Conservation (phyloP, 805 yeast genomes). For the Metschnikowia henanensis region DNA sequence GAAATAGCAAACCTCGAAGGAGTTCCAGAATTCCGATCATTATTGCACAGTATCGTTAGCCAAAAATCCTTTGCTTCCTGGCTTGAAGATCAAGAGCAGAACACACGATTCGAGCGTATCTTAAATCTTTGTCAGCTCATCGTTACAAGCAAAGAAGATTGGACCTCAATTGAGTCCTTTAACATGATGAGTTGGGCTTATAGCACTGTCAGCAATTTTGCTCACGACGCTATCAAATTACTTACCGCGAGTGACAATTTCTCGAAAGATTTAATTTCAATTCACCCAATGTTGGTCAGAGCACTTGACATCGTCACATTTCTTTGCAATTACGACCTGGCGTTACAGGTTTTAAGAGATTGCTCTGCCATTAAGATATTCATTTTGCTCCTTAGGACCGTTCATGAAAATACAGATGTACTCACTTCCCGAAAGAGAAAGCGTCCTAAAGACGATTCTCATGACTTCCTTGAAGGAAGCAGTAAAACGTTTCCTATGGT, state of each 20-base stretch:
- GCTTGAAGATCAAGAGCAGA: background rate
- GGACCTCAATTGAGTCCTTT: conserved; percentile 39
- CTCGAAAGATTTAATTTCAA: conserved; percentile 7
- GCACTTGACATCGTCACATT: conserved; percentile 44
- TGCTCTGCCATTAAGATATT: conserved; percentile 38
- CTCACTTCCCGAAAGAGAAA: conserved; percentile 3
- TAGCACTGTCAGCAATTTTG: conserved; percentile 26
- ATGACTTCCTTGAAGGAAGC: background rate
- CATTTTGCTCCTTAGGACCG: conserved; percentile 35
- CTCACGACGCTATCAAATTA: conserved; percentile 15
- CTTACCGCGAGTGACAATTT: conserved; percentile 9
- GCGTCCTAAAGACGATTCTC: background rate
- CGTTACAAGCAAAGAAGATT: conserved; percentile 38
- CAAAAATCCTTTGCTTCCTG: conserved; percentile 7
- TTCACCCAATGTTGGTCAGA: conserved; percentile 22
- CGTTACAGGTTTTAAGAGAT: conserved; percentile 35
- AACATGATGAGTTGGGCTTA: conserved; percentile 44
- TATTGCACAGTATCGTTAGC: conserved; percentile 9
- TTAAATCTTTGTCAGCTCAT: conserved; percentile 22
- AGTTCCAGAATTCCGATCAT: conserved; percentile 1
- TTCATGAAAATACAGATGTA: conserved; percentile 39
- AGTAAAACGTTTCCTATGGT: conserved; percentile 53
- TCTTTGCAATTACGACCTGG: conserved; percentile 41
- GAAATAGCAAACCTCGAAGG: background rate
- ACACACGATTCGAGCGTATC: background rate